Base-by-base conservation (phyloP, 192 early-diverging fungal genomes). In the Powellomyces hirtus region DNA sequence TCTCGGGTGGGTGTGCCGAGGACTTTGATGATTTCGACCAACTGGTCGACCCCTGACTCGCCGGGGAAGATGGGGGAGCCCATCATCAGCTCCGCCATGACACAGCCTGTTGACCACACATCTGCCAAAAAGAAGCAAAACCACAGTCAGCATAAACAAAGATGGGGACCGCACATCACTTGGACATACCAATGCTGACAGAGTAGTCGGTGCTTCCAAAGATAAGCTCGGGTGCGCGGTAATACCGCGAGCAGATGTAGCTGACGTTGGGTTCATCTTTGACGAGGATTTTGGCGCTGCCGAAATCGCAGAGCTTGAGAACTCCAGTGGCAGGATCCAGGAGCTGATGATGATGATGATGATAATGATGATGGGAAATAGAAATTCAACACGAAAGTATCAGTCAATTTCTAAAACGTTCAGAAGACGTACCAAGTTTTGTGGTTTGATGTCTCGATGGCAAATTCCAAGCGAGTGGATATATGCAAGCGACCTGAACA, bases 21-120 rank as follows among this genome's bases (percentile, higher is more conserved):
- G 16, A 97, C 91, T 81, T 99, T 99, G 83, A 99, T 99, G 71
- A 99, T 99, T 78, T 99, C 95, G 29, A 99, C 97, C 29, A 99
- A 82, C 72, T 99, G 97, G 73, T 99, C 97, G 37, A 99, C 95
- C 49, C 95, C 93, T 59, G 92, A 95, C 14, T 89, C 86, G 30
- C 97, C 97, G 0, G 95, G 95, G 74, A 99, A 99, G 60, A 99
- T 77, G 0, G 97, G 97, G 1, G 94, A 75, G 1, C 97, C 97
- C 1, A 98, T 77, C 70, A 91, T 95, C 16, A 99, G 80, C 78
- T 99, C 97, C 2, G 93, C 93, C 6, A 94, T 94, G 71, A 99
- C 97, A 67, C 97, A 99, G 0, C 97, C 97, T 18, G 96, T 79
- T 24, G 95, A 97, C 97, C 97, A 99, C 84, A 99, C 95, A 72